Evolutionary conservation across 352 stramenopile species (phyloP), one percentile per base, ranked within the genome.

Genomic region (Phytopythium boreale): DNA sequence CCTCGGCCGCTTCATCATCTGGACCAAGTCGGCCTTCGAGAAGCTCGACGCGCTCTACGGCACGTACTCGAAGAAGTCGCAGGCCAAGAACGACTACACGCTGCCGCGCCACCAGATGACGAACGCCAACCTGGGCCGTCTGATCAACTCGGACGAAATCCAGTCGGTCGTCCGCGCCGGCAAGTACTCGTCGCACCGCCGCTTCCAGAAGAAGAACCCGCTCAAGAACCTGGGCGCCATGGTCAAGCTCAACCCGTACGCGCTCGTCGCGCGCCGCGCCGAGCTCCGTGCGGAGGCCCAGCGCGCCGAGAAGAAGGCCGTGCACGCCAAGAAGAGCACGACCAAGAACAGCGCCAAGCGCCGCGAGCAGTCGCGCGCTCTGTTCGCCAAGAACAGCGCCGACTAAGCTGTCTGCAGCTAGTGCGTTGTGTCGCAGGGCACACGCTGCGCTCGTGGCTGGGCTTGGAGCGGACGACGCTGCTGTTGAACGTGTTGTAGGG

Each of bases 91-190:
- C 37, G 83, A 83, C 78, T 98, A 97, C 88, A 75, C 84, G 72
- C 90, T 99, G 37, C 97, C 97, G 62, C 86, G 92, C 64, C 84
- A 97, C 73, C 67, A 90, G 66, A 98, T 99, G 92, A 92, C 89
- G 79, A 99, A 99, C 78, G 96, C 97, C 67, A 98, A 99, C 83
- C 75, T 99, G 53, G 96, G 95, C 66, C 96, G 97, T 93, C 89
- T 99, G 75, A 99, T 99, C 70, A 99, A 99, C 94, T 99, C 95
- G 43, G 97, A 99, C 74, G 85, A 94, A 81, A 97, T 99, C 76
- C 97, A 99, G 87, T 98, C 88, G 68, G 95, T 99, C 56, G 69
- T 99, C 59, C 96, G 97, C 71, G 86, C 97, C 34, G 92, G 91
- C 71, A 98, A 98, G 84, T 92, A 95, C 72, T 72, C 86, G 65